phyloP scores from a whole-genome alignment of 2,329 filamentous ascomycete genomes.

The Ascochyta lentis region DNA sequence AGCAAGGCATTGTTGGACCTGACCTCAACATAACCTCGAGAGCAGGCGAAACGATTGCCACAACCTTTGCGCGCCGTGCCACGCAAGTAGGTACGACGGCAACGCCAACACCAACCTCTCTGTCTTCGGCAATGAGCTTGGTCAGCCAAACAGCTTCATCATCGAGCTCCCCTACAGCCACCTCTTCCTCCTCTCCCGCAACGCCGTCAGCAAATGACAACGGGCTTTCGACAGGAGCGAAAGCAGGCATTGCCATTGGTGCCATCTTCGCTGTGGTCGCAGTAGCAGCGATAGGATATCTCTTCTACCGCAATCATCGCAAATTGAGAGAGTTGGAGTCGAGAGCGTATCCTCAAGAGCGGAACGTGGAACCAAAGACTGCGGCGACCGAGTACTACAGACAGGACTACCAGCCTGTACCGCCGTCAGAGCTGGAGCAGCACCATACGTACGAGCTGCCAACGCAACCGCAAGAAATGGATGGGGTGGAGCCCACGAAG shows the following conservation, averaged over 20 bases:
- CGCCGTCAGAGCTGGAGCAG: neutral
- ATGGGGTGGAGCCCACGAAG: neutral
- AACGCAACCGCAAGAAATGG: neutral
- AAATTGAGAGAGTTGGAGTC: slow-evolving; percentile 5
- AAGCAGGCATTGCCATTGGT: slow-evolving; percentile 10
- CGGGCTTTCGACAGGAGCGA: slow-evolving; percentile 1
- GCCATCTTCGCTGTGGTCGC: neutral
- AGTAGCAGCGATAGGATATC: neutral
- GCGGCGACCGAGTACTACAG: neutral
- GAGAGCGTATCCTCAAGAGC: neutral
- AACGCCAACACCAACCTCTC: neutral
- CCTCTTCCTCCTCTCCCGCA: neutral
- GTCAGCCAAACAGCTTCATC: neutral
- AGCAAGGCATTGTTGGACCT: neutral
- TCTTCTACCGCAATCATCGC: slow-evolving; percentile 7
- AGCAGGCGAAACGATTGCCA: neutral
- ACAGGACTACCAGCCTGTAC: neutral
- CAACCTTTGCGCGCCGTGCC: slow-evolving; percentile 3
- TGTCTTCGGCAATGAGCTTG: neutral
- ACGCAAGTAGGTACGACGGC: neutral
- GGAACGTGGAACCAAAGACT: neutral
- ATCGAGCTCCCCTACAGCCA: neutral
- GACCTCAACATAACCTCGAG: slow-evolving; percentile 7
- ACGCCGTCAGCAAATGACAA: neutral
- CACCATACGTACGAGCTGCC: neutral